Evolutionary conservation across 257 asterid genomes (phyloP), one percentile per base, ranked within the genome.

Genomic region (Solanum neorickii): DNA sequence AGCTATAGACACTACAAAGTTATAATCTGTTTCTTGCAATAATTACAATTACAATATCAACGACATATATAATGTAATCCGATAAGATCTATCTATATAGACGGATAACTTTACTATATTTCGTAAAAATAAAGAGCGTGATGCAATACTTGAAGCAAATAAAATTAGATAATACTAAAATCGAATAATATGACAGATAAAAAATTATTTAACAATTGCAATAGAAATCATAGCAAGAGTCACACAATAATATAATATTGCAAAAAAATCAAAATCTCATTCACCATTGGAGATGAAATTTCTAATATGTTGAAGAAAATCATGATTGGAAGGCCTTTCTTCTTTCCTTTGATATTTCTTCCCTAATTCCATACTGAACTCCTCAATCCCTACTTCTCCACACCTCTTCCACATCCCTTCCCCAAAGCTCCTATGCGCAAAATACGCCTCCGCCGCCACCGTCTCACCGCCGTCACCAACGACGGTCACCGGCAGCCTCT

Each of bases 321-420:
- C 88, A 25, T 83, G 86, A 83, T 52, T 69, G 27, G 69, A 49
- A 9, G 94, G 93, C 89, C 98, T 89, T n/a, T 91, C 89, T 66
- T 92, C 88, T 90, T 88, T 88, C 86, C 87, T 87, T 87, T 94
- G 96, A 77, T 94, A 94, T 69, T 82, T 89, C 21, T 23, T 65
- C 86, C 92, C 92, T 94, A 93, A 68, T 66, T 94, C 96, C 90
- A 60, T 56, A 12, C 84, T 83, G 25, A 83, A 94, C 86, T 94
- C 98, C 11, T 87, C 87, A 87, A 91, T 16, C 60, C 96, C 98
- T 25, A 83, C 86, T 87, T 88, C 91, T 9, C 95, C 95, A 23
- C 94, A 89, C 90, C 90, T 94, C 92, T 83, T 92, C 98, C 96
- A 94, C 92, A 95, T 33, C 82, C 87, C 92, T 91, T 91, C 94